Base-by-base conservation (phyloP, 257 asterid genomes). In the Pogostemon cablin region DNA sequence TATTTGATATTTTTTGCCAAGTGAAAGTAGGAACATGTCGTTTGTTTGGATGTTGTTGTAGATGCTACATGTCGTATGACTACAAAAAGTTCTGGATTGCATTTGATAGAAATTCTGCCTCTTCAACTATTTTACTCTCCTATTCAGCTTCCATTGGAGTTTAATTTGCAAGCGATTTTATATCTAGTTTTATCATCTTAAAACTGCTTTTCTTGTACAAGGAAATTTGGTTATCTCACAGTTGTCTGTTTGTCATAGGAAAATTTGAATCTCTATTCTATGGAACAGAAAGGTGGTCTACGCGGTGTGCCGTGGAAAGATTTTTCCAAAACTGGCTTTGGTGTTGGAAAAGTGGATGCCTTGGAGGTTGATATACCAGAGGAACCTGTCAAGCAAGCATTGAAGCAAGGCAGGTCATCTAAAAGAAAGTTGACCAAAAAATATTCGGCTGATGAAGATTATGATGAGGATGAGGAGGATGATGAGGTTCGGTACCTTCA, bases 251-350 rank as follows among this genome's bases (percentile, higher is more conserved):
- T 55, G 25, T 44, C 42, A 64, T 84, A 90, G 96, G 88, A 81
- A 67, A 69, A 62, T 40, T 64, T 73, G 39, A 49, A 63, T 46
- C 54, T 73, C 68, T 55, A 42, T 65, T 20, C 56, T 48, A 66
- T 25, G 67, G 79, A 71, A 50, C 79, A 75, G 41, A 71, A 81
- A 78, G 80, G 73, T 54, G 78, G 79, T 49, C 86, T 90, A 68
- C 81, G 76, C 52, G 96, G 89, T 70, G 79, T 88, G 46, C 96
- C 92, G 25, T 90, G 97, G 96, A 88, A 84, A 78, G 88, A 90
- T 76, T 90, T 90, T 78, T 81, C 86, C 40, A 78, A 72, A 79
- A 81, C 72, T 72, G 93, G 90, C 53, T 84, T 90, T 74, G 64
- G 72, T 73, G 52, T 85, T 63, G 79, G 72, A 15, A 84, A 73